phyloP scores from a whole-genome alignment of 2,329 filamentous ascomycete species.

The Verticillium klebahnii region DNA sequence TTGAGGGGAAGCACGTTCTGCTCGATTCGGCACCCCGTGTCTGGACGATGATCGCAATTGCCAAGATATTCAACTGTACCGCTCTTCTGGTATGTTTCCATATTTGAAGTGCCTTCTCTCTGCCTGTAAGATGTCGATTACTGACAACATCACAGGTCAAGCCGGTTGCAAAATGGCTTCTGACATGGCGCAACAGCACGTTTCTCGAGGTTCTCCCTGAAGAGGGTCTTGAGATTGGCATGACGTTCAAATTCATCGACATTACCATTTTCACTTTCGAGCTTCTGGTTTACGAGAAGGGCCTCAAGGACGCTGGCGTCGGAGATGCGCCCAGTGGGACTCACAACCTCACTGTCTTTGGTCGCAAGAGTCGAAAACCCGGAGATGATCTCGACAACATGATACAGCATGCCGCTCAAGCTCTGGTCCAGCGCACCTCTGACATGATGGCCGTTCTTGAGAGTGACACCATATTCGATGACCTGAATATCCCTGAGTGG shows the following conservation, averaged over 20 bases:
- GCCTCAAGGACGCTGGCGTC: constrained; percentile 36
- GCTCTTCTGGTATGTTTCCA: constrained; percentile 22
- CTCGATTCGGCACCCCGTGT: constrained; percentile 63
- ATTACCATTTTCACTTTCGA: constrained; percentile 48
- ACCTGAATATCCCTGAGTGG: constrained; percentile 28
- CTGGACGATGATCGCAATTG: constrained; percentile 62
- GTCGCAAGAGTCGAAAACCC: constrained; percentile 40
- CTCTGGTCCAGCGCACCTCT: constrained; percentile 42
- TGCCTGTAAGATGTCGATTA: background rate
- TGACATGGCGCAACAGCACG: constrained; percentile 43
- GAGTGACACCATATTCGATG: constrained; percentile 26
- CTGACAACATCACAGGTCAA: constrained; percentile 27
- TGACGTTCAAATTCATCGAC: constrained; percentile 34
- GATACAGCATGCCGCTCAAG: constrained; percentile 54
- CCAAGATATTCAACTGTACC: constrained; percentile 52
- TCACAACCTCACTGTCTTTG: constrained; percentile 30
- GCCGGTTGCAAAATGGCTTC: constrained; percentile 54
- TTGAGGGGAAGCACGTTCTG: constrained; percentile 48
- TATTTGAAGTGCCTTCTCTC: background rate
- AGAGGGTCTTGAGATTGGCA: constrained; percentile 53
- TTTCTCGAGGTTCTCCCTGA: constrained; percentile 64
- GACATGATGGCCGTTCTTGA: constrained; percentile 23
- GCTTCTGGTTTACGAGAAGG: constrained; percentile 59
- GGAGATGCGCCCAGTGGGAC: background rate
- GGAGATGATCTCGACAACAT: constrained; percentile 52